These are phyloP conservation scores for Panaeolus papilionaceus DNA, from an alignment of 768 basidiomycete species.

Conservation along the genomic window DNA sequence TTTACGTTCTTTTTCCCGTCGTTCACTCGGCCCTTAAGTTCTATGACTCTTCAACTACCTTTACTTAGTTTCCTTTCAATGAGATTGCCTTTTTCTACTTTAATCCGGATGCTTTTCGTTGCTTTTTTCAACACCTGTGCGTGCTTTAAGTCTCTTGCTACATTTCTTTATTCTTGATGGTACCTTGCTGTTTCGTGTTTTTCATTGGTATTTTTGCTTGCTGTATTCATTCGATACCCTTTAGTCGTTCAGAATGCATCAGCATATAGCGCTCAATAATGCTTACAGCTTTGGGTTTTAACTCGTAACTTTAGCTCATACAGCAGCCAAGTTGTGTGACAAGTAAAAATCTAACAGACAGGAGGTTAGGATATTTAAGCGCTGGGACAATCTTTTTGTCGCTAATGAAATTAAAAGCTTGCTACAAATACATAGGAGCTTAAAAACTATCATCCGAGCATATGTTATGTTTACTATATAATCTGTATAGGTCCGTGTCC, in stretches of 20 bases:
- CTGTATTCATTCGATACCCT: not conserved
- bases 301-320: not conserved
- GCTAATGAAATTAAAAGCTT: not conserved
- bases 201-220: not conserved
- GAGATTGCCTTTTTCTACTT: slow-evolving; percentile 6
- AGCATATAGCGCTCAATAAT: not conserved
- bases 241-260: not conserved
- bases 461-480: not conserved
- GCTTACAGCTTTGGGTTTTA: not conserved
- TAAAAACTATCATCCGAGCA: no score
- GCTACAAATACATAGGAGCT: not conserved
- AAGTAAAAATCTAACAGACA: no score
- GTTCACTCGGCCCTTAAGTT: not conserved
- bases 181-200: not conserved
- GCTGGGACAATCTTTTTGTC: not conserved
- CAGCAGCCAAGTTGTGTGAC: no score
- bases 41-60: not conserved
- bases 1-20: slow-evolving; percentile 1
- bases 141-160: not conserved
- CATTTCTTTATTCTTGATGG: not conserved
- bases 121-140: not conserved
- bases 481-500: not conserved
- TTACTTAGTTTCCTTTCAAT: slow-evolving; percentile 10
- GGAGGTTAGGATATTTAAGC: not conserved
- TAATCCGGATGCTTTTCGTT: not conserved